Base-by-base conservation (phyloP, 2,329 filamentous ascomycete species). In the Monosporascus sp. region DNA sequence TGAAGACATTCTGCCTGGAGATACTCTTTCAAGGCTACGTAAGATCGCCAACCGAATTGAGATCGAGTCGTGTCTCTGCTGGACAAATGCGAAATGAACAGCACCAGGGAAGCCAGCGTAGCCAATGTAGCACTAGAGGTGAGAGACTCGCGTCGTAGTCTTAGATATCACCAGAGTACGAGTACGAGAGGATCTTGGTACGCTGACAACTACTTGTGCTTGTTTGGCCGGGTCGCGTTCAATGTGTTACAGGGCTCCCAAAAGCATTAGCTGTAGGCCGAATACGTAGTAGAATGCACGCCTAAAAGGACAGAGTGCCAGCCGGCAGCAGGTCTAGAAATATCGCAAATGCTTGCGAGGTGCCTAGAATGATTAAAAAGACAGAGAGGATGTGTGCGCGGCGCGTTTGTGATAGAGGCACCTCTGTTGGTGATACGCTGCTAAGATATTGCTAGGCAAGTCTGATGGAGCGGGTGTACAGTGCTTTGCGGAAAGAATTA, bases 1-100 rank as follows among this genome's bases (percentile, higher is more conserved):
- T 70, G 90, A 88, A 72, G 87, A 85, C 85, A 91, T 90, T 72
- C 63, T 76, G 70, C 55, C 55, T 60, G 55, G 55, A 41, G 49
- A 53, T 45, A 45, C 52, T 55, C 55, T 57, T 57, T 52, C 56
- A 55, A 55, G 48, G 45, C 17, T 50, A 43, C 48, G 35, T 26
- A 27, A 37, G n/a, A 27, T 51, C 19, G 49, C 22, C 22, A 24
- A 24, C 26, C 43, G 43, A 46, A 54, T 31, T 51, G 51, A 52
- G 55, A 54, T 31, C 50, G 51, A 52, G 55, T 48, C 59, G 52
- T 54, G 52, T 48, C 47, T 40, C 50, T 48, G 46, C 26, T 52
- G 50, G 20, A 11, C 46, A 37, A 53, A 49, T 37, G 44, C 24
- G 44, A 24, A 52, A 51, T 44, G 52, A 54, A 54, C 47, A 43